These are phyloP conservation scores for Stemphylium vesicarium DNA, from an alignment of 2,329 filamentous ascomycete genomes.

Conservation along the genomic window DNA sequence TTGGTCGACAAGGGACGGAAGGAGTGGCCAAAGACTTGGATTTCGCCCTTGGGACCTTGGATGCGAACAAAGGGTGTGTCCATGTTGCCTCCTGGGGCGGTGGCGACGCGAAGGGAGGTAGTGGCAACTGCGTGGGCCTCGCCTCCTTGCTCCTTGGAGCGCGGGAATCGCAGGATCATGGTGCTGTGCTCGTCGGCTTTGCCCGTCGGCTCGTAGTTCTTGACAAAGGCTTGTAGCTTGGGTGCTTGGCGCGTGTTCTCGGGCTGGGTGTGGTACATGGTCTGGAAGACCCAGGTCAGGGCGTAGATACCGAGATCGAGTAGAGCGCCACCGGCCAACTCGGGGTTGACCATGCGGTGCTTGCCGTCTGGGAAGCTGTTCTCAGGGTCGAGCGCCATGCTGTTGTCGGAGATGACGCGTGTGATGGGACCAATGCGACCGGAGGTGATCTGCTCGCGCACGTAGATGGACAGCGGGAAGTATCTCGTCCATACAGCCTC, in stretches of 20 bases:
- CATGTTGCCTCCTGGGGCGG: slow-evolving; percentile 62
- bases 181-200: slow-evolving; percentile 80
- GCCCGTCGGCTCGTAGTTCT: slow-evolving; percentile 73
- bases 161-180: slow-evolving; percentile 78
- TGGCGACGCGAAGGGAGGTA: slow-evolving; percentile 51
- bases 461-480: slow-evolving; percentile 81
- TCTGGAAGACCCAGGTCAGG: slow-evolving; percentile 89
- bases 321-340: slow-evolving; percentile 81
- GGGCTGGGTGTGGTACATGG: slow-evolving; percentile 80
- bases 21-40: slow-evolving; percentile 76
- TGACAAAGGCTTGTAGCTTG: slow-evolving; percentile 68
- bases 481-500: slow-evolving; percentile 85
- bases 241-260: slow-evolving; percentile 69
- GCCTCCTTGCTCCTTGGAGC: slow-evolving; percentile 55
- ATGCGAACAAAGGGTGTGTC: slow-evolving; percentile 75
- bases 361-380: slow-evolving; percentile 57
- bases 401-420: slow-evolving; percentile 64
- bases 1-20: slow-evolving; percentile 72
- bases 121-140: slow-evolving; percentile 75
- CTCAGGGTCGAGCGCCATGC: slow-evolving; percentile 66
- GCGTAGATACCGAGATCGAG: slow-evolving; percentile 89
- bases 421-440: slow-evolving; percentile 63
- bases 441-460: slow-evolving; percentile 68
- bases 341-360: slow-evolving; percentile 81
- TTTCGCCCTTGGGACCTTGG: slow-evolving; percentile 80